Conservation (phyloP, 352 stramenopile species). For the Phytophthora palmivora region DNA sequence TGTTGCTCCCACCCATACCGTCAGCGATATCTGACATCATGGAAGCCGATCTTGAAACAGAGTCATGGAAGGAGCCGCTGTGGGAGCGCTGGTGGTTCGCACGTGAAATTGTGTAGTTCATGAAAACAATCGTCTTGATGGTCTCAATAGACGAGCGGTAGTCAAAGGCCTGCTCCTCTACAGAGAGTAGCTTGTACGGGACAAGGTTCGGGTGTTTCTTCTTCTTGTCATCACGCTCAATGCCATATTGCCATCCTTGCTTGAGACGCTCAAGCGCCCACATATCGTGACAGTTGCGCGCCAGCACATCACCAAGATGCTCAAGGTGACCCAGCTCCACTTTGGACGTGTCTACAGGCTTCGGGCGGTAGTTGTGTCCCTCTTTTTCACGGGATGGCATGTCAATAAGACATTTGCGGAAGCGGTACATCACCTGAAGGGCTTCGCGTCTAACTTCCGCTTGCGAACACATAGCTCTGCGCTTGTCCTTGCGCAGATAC, state of each 20-base stretch:
- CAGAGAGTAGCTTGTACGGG: slow-evolving; percentile 81
- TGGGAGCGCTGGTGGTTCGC: slow-evolving; percentile 42
- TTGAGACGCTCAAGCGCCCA: slow-evolving; percentile 87
- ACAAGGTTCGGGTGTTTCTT: slow-evolving; percentile 87
- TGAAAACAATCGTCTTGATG: slow-evolving; percentile 89
- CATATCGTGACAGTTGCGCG: slow-evolving; percentile 89
- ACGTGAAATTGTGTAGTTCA: slow-evolving; percentile 87
- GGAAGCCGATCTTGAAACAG: slow-evolving; percentile 73
- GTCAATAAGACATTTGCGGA: slow-evolving; percentile 88
- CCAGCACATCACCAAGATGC: slow-evolving; percentile 77
- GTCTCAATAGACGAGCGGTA: slow-evolving; percentile 89
- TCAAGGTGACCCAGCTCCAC: slow-evolving; percentile 80
- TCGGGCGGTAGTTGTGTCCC: slow-evolving; percentile 87
- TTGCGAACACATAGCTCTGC: slow-evolving; percentile 72
- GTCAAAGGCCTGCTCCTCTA: slow-evolving; percentile 86
- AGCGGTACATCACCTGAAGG: slow-evolving; percentile 89
- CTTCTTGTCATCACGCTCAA: slow-evolving; percentile 69
- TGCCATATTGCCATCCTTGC: slow-evolving; percentile 83
- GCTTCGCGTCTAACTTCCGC: slow-evolving; percentile 77
- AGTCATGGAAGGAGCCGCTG: slow-evolving; percentile 68
- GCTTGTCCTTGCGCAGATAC: slow-evolving; percentile 82
- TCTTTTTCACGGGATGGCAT: slow-evolving; percentile 91
- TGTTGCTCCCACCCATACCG: slow-evolving; percentile 37
- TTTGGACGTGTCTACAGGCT: slow-evolving; percentile 80
- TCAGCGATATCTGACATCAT: slow-evolving; percentile 63